phyloP scores from a whole-genome alignment of 192 early-diverging fungal genomes.

The Borealophlyctis nickersoniae region DNA sequence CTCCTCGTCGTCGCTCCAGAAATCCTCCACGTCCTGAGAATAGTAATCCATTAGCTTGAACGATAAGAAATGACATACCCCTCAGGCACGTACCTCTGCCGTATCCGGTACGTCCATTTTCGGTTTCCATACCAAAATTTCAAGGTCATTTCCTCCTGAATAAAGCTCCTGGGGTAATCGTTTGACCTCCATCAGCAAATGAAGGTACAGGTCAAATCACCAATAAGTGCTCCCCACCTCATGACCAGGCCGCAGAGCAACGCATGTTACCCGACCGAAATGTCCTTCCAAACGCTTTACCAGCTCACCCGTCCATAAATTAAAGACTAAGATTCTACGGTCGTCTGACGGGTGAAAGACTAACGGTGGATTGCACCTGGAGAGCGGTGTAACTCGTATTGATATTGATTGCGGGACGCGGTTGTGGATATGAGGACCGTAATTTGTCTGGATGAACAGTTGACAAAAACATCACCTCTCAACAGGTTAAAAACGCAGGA shows the following conservation, averaged over 20 bases:
- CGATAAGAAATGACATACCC: too few relatives aligned
- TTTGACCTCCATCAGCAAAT: not conserved
- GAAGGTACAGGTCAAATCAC: not conserved
- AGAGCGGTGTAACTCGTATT: slow-evolving; percentile 25
- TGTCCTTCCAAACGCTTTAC: slow-evolving; percentile 59
- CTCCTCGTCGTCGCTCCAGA: too few relatives aligned
- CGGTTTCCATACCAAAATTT: slow-evolving; percentile 19
- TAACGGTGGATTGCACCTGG: slow-evolving; percentile 35
- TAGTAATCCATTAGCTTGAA: too few relatives aligned
- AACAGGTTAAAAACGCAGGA: not conserved
- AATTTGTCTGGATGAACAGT: slow-evolving; percentile 18
- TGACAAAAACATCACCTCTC: not conserved
- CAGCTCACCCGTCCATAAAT: slow-evolving; percentile 53
- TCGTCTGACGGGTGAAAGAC: slow-evolving; percentile 60
- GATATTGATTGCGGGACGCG: slow-evolving; percentile 24
- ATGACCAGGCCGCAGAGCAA: slow-evolving; percentile 49
- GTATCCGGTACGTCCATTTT: too few relatives aligned
- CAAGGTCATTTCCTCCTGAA: slow-evolving; percentile 55
- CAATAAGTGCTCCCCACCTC: slow-evolving; percentile 30
- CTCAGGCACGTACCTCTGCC: too few relatives aligned
- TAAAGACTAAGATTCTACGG: slow-evolving; percentile 54
- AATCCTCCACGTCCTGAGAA: too few relatives aligned
- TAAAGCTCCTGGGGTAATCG: slow-evolving; percentile 53
- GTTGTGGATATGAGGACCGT: slow-evolving; percentile 36
- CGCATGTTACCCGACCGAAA: slow-evolving; percentile 57